Evolutionary conservation across 768 basidiomycete species (phyloP).

Genomic region (Naganishia randhawae): DNA sequence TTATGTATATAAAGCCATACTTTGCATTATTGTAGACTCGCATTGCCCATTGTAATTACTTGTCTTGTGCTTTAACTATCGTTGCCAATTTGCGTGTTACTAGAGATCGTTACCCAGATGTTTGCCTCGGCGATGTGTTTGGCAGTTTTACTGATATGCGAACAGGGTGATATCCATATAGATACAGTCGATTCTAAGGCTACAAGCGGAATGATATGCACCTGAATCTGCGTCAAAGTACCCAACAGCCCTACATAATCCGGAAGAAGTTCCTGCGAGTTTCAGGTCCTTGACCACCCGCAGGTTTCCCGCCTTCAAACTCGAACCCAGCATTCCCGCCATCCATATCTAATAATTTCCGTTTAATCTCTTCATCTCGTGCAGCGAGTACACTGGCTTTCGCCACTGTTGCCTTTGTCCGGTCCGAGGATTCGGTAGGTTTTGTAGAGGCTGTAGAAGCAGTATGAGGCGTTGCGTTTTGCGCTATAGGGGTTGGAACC

Average conservation of each 20-base stretch:
- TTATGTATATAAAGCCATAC: neutral
- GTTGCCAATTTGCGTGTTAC: neutral
- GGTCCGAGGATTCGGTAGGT: neutral
- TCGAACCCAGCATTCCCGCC: slow-evolving; percentile 31
- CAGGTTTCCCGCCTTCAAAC: slow-evolving; percentile 30
- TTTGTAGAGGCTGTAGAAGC: neutral
- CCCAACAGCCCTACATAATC: slow-evolving; percentile 21
- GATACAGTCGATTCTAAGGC: neutral
- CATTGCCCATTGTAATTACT: neutral
- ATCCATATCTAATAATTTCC: slow-evolving; percentile 27
- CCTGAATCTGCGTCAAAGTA: too few relatives aligned
- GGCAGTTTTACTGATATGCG: too few relatives aligned
- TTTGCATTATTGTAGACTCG: slow-evolving; percentile 3
- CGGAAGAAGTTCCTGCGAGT: slow-evolving; percentile 31
- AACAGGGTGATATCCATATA: too few relatives aligned
- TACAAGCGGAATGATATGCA: too few relatives aligned
- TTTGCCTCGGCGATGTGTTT: too few relatives aligned
- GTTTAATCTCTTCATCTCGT: slow-evolving; percentile 19
- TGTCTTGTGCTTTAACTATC: neutral
- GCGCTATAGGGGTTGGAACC: neutral
- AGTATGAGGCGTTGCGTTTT: neutral
- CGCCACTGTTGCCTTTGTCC: neutral
- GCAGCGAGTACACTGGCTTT: slow-evolving; percentile 2
- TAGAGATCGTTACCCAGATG: too few relatives aligned
- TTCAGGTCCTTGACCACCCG: slow-evolving; percentile 23